Base-by-base conservation (phyloP, 345 rosid species). In the Raphanus raphanistrum region DNA sequence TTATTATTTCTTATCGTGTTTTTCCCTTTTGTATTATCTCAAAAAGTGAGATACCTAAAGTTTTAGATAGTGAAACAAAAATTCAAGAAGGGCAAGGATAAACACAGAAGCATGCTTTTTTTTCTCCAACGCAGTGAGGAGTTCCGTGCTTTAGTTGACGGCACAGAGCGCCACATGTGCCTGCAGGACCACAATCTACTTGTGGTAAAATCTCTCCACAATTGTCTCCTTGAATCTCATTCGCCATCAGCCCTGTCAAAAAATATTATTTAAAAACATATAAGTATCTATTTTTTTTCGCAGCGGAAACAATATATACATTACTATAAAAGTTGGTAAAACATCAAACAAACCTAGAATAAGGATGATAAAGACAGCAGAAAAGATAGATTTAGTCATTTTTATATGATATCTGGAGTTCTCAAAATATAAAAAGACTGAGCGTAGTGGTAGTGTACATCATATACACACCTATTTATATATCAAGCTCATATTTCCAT, bases 281-380 rank as follows among this genome's bases (percentile, higher is more conserved):
- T 43, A 43, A 43, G n/a, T 43, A 43, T 12, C 50, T 11, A 4
- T 43, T 43, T 43, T n/a, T 43, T 43, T 41, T 4, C 7, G 16
- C 54, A 48, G 17, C 17, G n/a, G 17, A 48, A 13, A 48, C 55
- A 48, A 15, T 48, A 45, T 0, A 45, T 13, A 45, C 2, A 45
- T 13, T 45, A 48, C 2, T 48, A 13, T 48, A n/a, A n/a, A 43
- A 43, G 15, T 43, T 12, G 43, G 35, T 26, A 15, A 43, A 58
- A 58, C 8, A 11, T 21, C 43, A 27, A 15, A n/a, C 33, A 59
- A 57, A 75, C 72, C 78, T 41, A 75, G 60, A 8, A 67, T 16
- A 28, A 75, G 45, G 26, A 75, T 45, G 15, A 67, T 58, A 6
- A 57, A 58, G 33, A 75, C 33, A 41, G 6, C 72, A 16, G 1